phyloP scores from a whole-genome alignment of 2,329 filamentous ascomycete species.

The Ophiostoma pallidulum region DNA sequence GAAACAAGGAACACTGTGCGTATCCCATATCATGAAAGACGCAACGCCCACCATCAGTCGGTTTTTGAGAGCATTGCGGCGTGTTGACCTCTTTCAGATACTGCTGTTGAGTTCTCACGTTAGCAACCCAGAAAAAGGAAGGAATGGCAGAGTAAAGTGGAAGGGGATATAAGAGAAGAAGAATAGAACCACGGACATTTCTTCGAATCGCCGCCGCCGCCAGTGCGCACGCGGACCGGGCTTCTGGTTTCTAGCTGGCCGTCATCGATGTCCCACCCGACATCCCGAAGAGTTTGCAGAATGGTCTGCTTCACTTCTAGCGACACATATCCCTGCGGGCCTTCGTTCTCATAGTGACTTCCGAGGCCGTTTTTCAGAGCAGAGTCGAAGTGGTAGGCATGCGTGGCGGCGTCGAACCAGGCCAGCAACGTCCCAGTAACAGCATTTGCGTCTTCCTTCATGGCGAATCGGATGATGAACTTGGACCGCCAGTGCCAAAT shows the following conservation, averaged over 20 bases:
- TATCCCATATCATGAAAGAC: no score
- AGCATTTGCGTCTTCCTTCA: slow-evolving; percentile 48
- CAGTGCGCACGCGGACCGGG: slow-evolving; percentile 32
- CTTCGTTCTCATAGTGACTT: slow-evolving; percentile 29
- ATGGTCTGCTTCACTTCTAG: slow-evolving; percentile 25
- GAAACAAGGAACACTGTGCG: no score
- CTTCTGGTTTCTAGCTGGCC: slow-evolving; percentile 57
- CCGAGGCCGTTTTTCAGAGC: slow-evolving; percentile 27
- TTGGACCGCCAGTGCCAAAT: slow-evolving; percentile 35
- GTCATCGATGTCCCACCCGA: slow-evolving; percentile 58
- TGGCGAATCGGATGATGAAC: slow-evolving; percentile 42
- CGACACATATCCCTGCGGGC: slow-evolving; percentile 36
- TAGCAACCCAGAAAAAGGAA: neutral
- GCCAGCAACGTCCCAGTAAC: slow-evolving; percentile 24
- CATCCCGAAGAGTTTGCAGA: slow-evolving; percentile 29
- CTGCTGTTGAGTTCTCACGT: neutral
- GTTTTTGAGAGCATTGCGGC: neutral
- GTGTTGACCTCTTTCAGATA: neutral
- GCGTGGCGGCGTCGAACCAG: slow-evolving; percentile 35
- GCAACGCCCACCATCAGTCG: neutral
- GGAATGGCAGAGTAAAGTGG: no score
- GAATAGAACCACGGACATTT: slow-evolving; percentile 20
- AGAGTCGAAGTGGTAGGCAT: slow-evolving; percentile 28
- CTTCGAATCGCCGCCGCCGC: slow-evolving; percentile 21
- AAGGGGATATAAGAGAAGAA: no score